Evolutionary conservation across 345 rosid species (phyloP).

Genomic region (Moringa oleifera): DNA sequence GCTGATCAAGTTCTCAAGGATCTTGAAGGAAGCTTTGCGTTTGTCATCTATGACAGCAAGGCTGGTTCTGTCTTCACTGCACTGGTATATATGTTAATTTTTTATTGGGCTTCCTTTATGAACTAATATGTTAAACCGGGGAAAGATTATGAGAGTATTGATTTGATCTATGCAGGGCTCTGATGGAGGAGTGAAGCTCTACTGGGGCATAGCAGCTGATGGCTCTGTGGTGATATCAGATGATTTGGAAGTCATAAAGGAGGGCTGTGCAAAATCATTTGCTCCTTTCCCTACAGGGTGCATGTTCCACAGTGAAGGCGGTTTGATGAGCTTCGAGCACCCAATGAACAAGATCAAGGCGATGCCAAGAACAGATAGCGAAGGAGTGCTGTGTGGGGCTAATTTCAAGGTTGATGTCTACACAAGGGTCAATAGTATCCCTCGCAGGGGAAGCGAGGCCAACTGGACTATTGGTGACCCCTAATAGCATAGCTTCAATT

Average conservation of each 20-base stretch:
- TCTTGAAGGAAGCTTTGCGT: slow-evolving; percentile 83
- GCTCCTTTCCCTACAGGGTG: slow-evolving; percentile 93
- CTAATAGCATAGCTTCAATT: slow-evolving; percentile 13
- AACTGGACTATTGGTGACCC: slow-evolving; percentile 66
- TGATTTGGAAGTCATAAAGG: slow-evolving; percentile 66
- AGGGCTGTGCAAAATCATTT: slow-evolving; percentile 86
- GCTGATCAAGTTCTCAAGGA: slow-evolving; percentile 88
- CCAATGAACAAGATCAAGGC: slow-evolving; percentile 74
- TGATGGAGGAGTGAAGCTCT: slow-evolving; percentile 66
- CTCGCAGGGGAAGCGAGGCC: slow-evolving; percentile 81
- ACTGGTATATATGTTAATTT: slow-evolving; percentile 31
- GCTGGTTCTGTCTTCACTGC: slow-evolving; percentile 72
- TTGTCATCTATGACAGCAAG: slow-evolving; percentile 75
- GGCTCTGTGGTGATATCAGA: slow-evolving; percentile 84
- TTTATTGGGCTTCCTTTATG: too few relatives aligned
- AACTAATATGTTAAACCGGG: too few relatives aligned
- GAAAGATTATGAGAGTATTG: too few relatives aligned
- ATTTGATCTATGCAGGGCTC: slow-evolving; percentile 85
- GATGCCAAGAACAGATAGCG: slow-evolving; percentile 87
- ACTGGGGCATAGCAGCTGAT: slow-evolving; percentile 90
- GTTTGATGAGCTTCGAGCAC: slow-evolving; percentile 88
- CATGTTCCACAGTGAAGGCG: slow-evolving; percentile 75
- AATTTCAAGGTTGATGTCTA: slow-evolving; percentile 79
- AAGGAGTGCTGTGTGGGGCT: slow-evolving; percentile 81
- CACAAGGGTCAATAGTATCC: slow-evolving; percentile 54